Percentiles rank a stretch among this genome's conserved stretches.
phyloP scores from a whole-genome alignment of 257 asterid genomes.

The Perilla frutescens region DNA sequence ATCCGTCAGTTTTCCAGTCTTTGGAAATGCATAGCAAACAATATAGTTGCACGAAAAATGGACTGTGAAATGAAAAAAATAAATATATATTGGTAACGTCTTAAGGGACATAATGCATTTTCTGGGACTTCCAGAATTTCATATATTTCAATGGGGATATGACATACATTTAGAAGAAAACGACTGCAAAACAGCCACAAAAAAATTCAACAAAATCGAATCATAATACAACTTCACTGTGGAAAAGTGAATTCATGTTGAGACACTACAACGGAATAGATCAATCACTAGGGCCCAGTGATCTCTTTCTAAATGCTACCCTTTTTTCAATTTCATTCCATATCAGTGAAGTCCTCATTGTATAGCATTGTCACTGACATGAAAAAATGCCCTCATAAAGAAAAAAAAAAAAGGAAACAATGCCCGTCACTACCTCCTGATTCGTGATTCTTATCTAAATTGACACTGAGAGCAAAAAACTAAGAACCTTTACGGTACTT shows the following conservation, averaged over 20 bases:
- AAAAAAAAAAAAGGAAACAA: background rate
- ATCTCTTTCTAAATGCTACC: background rate
- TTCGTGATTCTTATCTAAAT: background rate
- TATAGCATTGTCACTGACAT: background rate
- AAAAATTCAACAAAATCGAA: conserved; percentile 15
- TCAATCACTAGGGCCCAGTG: background rate
- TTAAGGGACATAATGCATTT: conserved; percentile 18
- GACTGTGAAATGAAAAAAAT: background rate
- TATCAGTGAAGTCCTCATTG: background rate
- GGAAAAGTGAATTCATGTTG: background rate
- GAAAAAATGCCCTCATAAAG: background rate
- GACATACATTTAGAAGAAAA: conserved; percentile 87
- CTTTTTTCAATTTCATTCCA: background rate
- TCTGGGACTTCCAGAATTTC: background rate
- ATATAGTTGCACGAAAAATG: background rate
- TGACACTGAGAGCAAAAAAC: background rate
- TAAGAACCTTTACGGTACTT: background rate
- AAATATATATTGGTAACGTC: background rate
- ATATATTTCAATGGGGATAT: conserved; percentile 15
- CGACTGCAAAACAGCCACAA: conserved; percentile 65
- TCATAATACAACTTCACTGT: background rate
- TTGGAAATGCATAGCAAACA: background rate
- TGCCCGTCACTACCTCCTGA: background rate
- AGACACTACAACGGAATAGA: background rate
- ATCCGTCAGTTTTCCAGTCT: background rate